These are phyloP conservation scores for Cochlearia excelsa DNA, from an alignment of 345 rosid genomes.

Conservation along the genomic window DNA sequence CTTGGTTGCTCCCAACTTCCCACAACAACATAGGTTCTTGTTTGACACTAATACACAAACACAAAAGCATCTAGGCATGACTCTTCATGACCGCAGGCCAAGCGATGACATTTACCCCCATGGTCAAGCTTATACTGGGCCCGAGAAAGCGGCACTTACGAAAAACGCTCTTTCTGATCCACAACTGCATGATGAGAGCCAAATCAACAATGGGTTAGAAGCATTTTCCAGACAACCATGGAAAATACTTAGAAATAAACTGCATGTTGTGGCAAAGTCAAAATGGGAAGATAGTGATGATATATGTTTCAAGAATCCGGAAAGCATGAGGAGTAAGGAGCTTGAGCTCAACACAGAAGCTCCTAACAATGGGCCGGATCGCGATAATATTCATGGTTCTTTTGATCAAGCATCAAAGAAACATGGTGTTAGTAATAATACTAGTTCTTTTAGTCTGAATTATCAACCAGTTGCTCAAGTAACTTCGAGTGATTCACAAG, in stretches of 20 bases:
- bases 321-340: constrained; percentile 20
- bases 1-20: constrained; percentile 38
- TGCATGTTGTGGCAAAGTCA: constrained; percentile 42
- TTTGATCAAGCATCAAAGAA: constrained; percentile 28
- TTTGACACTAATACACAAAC: constrained; percentile 35
- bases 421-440: constrained; percentile 21
- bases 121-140: constrained; percentile 33
- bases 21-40: constrained; percentile 39
- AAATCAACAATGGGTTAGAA: constrained; percentile 36
- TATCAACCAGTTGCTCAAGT: constrained; percentile 28
- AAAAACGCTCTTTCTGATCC: constrained; percentile 62
- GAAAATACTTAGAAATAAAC: constrained; percentile 40
- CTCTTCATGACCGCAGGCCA: constrained; percentile 45
- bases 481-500: constrained; percentile 39
- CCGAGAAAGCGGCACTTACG: constrained; percentile 37
- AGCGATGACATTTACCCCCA: constrained; percentile 40
- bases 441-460: constrained; percentile 29
- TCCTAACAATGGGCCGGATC: constrained; percentile 32
- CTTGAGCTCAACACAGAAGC: constrained; percentile 26
- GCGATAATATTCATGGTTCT: constrained; percentile 22
- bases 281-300: constrained; percentile 41
- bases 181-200: constrained; percentile 44
- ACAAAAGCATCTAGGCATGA: constrained; percentile 33
- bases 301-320: constrained; percentile 23
- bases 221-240: constrained; percentile 33